Conservation (phyloP, 495 filamentous ascomycete genomes). For the Trichoderma asperelloides region DNA sequence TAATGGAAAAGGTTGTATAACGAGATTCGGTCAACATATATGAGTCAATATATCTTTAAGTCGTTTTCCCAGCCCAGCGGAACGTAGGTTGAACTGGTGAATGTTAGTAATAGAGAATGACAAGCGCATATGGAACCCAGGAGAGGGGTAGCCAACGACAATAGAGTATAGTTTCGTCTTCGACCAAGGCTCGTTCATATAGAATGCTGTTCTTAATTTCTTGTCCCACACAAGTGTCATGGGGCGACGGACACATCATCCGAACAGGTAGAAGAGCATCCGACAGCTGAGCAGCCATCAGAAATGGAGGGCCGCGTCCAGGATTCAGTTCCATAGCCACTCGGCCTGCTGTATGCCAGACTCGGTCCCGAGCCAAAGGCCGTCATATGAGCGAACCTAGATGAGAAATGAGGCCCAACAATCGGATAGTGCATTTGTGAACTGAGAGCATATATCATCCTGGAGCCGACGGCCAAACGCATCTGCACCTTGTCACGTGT, state of each 20-base stretch:
- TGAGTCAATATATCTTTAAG: background rate
- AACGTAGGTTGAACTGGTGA: background rate
- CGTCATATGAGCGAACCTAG: background rate
- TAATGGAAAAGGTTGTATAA: background rate
- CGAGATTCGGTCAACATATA: background rate
- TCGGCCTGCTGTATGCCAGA: background rate
- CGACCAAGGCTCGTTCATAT: background rate
- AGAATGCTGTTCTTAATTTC: background rate
- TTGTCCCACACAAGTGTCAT: background rate
- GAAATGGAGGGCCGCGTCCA: too few species aligned
- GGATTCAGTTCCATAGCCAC: background rate
- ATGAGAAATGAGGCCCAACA: background rate
- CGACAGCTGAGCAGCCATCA: background rate
- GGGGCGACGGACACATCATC: background rate
- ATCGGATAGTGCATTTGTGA: background rate
- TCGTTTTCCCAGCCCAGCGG: background rate
- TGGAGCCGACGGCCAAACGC: background rate
- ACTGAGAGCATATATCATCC: background rate
- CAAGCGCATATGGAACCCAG: background rate
- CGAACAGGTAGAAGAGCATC: background rate
- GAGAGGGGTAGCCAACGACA: background rate
- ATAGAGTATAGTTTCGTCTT: background rate
- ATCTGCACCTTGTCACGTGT: background rate
- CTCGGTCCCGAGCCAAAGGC: background rate
- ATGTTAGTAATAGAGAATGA: background rate